These are phyloP conservation scores for Parmales sp. DNA, from an alignment of 108 stramenopile genomes.

Conservation along the genomic window DNA sequence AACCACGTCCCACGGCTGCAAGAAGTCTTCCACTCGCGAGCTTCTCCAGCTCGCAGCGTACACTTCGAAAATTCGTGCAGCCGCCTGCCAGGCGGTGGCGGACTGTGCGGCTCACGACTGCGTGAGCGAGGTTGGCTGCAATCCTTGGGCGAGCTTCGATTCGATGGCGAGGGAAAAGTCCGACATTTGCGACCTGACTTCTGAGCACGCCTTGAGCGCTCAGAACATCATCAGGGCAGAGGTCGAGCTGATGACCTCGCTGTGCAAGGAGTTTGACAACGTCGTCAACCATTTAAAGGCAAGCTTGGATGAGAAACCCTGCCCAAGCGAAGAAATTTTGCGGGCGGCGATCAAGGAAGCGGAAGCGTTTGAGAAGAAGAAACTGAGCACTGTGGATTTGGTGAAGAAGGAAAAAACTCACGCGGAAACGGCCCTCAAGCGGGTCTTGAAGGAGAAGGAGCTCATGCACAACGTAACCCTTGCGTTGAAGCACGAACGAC, in stretches of 20 bases:
- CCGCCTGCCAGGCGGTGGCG: background rate
- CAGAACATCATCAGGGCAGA: background rate
- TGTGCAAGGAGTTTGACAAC: background rate
- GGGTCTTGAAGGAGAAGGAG: background rate
- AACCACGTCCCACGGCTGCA: background rate
- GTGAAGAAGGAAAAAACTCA: background rate
- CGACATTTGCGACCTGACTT: background rate
- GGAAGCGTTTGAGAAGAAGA: background rate
- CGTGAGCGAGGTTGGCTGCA: background rate
- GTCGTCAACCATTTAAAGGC: background rate
- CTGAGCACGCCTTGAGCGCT: background rate
- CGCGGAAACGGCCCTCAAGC: background rate
- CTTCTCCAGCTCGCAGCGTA: too few relatives aligned
- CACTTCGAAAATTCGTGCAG: too few relatives aligned
- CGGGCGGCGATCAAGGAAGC: background rate
- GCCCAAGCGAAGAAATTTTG: background rate
- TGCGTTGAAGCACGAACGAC: background rate
- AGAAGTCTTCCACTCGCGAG: background rate
- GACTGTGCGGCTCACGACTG: background rate
- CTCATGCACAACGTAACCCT: background rate
- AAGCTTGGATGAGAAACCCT: background rate
- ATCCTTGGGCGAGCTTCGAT: background rate
- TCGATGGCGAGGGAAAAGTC: background rate
- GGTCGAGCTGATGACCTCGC: background rate
- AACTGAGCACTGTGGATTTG: background rate